Evolutionary conservation across 768 basidiomycete species (phyloP), one percentile per base, ranked within the genome.

Genomic region (Xerocomus brunneocitrinus): DNA sequence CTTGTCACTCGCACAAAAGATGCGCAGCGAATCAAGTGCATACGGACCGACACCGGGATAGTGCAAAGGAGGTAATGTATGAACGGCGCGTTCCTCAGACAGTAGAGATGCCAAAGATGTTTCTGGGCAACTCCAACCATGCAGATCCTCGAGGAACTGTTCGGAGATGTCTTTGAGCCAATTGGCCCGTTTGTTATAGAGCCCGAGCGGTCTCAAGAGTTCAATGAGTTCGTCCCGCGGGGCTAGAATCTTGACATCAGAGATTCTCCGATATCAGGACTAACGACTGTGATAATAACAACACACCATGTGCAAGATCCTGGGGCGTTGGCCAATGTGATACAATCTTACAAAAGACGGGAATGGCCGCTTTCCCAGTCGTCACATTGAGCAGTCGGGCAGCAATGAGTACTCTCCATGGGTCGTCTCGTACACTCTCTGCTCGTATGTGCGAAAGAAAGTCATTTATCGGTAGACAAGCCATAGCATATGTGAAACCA

Each of bases 21-120:
- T 87, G 38, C 85, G 77, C 60, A 87, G 87, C 5, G 84, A 88
- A 63, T 90, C 88, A 1, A 87, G 74, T 1, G 89, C 89, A 55
- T 90, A 91, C 3, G 73, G 71, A 0, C 89, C 87, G 1, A 82
- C 74, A 0, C 87, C 87, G 0, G 84, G 82, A 27, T 84, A 75
- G 59, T 83, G 77, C 38, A 81, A 79, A 50, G 83, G 69, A 10
- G 78, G 71, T 9, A 79, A 81, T 6, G 70, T 62, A 2, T 77
- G 75, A 7, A 16, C 27, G 1, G 27, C 12, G n/a, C 5, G 2
- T 28, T 41, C 40, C 3, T 50, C 40, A 3, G 30, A 53, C 43
- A 49, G 22, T 14, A 40, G 14, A 5, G n/a, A 32, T 8, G 9
- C 13, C 34, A 50, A 19, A 6, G 40, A 5, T 25, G n/a, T 30